Percentiles rank a stretch among this genome's conserved stretches.
Evolutionary conservation across 257 asterid genomes (phyloP).

Genomic region (Gynochthodes officinalis): DNA sequence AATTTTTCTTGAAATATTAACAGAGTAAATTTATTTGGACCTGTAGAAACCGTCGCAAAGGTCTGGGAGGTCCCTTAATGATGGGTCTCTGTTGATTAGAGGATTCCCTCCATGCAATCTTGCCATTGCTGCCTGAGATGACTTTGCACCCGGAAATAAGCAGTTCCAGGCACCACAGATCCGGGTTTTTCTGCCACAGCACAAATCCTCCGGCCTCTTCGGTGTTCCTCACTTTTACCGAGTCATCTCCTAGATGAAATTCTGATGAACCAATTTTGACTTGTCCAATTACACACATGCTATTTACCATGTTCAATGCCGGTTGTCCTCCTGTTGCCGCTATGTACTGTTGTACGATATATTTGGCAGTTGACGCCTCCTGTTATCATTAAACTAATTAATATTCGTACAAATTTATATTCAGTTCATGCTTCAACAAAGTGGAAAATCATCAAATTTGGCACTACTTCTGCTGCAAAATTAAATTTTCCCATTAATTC

Average conservation of each 20-base stretch:
- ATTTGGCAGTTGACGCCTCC: slow-evolving; percentile 97
- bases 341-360: slow-evolving; percentile 77
- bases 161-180: slow-evolving; percentile 71
- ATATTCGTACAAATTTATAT: background rate
- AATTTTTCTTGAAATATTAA: too few species aligned
- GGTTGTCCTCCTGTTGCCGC: slow-evolving; percentile 92
- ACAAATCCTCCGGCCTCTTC: slow-evolving; percentile 86
- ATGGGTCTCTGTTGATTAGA: slow-evolving; percentile 85
- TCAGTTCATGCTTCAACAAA: background rate
- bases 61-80: slow-evolving; percentile 69
- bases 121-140: slow-evolving; percentile 86
- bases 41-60: slow-evolving; percentile 75
- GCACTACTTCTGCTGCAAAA: background rate
- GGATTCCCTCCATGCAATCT: slow-evolving; percentile 74
- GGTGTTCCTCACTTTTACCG: slow-evolving; percentile 56
- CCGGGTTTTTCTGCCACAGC: slow-evolving; percentile 90
- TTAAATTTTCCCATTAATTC: background rate
- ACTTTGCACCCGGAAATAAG: slow-evolving; percentile 81
- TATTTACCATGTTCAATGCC: slow-evolving; percentile 53
- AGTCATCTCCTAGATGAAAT: slow-evolving; percentile 80
- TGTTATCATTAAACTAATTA: slow-evolving; percentile 12
- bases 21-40: slow-evolving; percentile 23
- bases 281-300: slow-evolving; percentile 87
- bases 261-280: slow-evolving; percentile 72
- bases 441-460: background rate